Evolutionary conservation across 73 alveolate species (phyloP).

Genomic region (Vitrella brassicaformis): DNA sequence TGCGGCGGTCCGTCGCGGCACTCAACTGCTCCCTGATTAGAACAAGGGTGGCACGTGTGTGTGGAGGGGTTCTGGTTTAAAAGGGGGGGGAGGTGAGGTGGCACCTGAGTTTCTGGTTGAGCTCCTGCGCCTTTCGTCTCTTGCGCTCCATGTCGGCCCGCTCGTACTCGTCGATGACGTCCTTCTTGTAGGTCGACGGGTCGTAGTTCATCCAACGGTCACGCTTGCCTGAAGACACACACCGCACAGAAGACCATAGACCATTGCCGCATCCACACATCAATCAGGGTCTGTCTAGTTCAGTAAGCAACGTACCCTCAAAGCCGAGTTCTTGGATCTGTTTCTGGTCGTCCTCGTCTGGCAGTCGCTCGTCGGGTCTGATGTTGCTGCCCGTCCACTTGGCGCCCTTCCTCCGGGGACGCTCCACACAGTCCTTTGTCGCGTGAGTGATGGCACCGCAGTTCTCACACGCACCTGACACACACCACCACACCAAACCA

Average conservation of each 20-base stretch:
- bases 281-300: constrained; percentile 69
- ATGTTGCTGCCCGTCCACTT: constrained; percentile 55
- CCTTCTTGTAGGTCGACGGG: constrained; percentile 43
- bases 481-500: too few species aligned
- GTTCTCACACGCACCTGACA: constrained; percentile 86
- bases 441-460: constrained; percentile 85
- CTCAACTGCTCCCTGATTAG: too few species aligned
- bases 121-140: constrained; percentile 34
- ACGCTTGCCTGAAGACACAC: too few species aligned
- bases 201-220: constrained; percentile 84
- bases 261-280: too few species aligned
- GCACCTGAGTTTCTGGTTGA: too few species aligned
- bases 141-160: constrained; percentile 40
- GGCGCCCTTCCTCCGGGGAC: constrained; percentile 84
- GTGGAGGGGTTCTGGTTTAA: too few species aligned
- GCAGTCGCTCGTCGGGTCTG: constrained; percentile 58
- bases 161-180: constrained; percentile 49
- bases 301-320: too few species aligned
- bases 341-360: constrained; percentile 47
- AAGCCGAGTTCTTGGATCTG: too few species aligned
- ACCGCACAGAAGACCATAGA: too few species aligned
- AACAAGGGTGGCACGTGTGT: too few species aligned
- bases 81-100: too few species aligned
- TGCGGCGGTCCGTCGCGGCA: too few species aligned
- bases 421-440: constrained; percentile 71